These are phyloP conservation scores for Hirschioporus abietinus DNA, from an alignment of 768 basidiomycete genomes.

Conservation along the genomic window DNA sequence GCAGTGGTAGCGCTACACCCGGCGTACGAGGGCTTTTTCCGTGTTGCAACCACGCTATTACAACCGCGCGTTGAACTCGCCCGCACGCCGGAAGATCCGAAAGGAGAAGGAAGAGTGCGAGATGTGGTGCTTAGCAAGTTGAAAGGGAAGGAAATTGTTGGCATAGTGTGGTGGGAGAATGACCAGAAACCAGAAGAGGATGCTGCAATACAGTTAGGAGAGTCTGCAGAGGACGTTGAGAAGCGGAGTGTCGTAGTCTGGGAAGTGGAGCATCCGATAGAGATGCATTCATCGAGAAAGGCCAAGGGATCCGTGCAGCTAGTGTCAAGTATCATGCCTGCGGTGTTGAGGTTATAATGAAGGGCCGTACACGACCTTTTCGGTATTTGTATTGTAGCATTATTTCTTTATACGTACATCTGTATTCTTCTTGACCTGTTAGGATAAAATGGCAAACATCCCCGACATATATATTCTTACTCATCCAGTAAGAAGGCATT, in stretches of 20 bases:
- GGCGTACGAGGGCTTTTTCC: conserved; percentile 36
- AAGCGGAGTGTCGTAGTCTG: background rate
- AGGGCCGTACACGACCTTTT: background rate
- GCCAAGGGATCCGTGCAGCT: background rate
- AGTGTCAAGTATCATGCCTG: background rate
- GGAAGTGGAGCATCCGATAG: background rate
- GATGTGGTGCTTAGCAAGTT: background rate
- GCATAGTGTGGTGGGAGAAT: background rate
- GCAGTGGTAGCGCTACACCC: conserved; percentile 28
- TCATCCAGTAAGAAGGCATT: background rate
- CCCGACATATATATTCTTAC: background rate
- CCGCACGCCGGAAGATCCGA: background rate
- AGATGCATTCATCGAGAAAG: background rate
- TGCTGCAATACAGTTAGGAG: background rate
- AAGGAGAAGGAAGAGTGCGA: background rate
- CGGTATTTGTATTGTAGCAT: background rate
- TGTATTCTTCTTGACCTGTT: background rate
- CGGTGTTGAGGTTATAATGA: background rate
- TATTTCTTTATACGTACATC: background rate
- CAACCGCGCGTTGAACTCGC: background rate
- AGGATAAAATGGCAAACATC: background rate
- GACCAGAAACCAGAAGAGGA: background rate
- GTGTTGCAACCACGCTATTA: background rate
- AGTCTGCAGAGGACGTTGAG: background rate
- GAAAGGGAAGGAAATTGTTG: background rate